These are phyloP conservation scores for Penicillium fimorum DNA, from an alignment of 495 filamentous ascomycete species.

Conservation along the genomic window DNA sequence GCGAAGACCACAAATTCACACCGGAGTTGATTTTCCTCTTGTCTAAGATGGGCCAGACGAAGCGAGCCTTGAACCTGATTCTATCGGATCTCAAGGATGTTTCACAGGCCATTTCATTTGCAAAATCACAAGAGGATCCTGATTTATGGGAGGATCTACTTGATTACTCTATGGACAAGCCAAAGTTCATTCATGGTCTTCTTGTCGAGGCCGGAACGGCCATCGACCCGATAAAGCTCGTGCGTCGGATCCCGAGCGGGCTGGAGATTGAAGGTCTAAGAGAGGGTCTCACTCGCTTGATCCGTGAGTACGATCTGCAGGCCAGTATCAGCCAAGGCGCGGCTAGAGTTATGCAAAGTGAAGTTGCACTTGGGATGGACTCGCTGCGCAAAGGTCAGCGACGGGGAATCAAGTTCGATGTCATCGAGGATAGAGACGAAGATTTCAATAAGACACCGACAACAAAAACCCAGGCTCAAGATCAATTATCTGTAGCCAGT, in stretches of 20 bases:
- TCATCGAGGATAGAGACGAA: conserved; percentile 44
- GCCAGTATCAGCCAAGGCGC: conserved; percentile 86
- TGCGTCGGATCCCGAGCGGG: conserved; percentile 86
- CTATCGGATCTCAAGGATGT: conserved; percentile 86
- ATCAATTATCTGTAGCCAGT: conserved; percentile 13
- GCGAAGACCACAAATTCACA: conserved; percentile 73
- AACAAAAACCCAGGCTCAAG: conserved; percentile 32
- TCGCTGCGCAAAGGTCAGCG: conserved; percentile 71
- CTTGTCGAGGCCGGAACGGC: conserved; percentile 91
- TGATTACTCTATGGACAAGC: conserved; percentile 94
- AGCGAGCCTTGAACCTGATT: conserved; percentile 84
- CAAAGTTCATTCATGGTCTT: conserved; percentile 85
- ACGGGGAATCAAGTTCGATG: conserved; percentile 85
- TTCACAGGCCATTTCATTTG: conserved; percentile 86
- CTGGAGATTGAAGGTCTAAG: conserved; percentile 85
- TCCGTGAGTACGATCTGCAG: conserved; percentile 93
- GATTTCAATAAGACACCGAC: conserved; percentile 36
- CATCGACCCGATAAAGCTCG: conserved; percentile 85
- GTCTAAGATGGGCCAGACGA: conserved; percentile 90
- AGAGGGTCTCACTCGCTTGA: conserved; percentile 78
- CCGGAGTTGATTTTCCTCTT: conserved; percentile 91
- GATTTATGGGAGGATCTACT: conserved; percentile 95
- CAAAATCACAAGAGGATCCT: conserved; percentile 84
- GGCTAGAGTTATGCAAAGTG: conserved; percentile 78
- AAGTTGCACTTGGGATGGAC: conserved; percentile 81